A percentile compares a stretch with the other conserved stretches of the same genome.
Evolutionary conservation across 768 basidiomycete genomes (phyloP).

Genomic region (Psilocybe tampanensis): DNA sequence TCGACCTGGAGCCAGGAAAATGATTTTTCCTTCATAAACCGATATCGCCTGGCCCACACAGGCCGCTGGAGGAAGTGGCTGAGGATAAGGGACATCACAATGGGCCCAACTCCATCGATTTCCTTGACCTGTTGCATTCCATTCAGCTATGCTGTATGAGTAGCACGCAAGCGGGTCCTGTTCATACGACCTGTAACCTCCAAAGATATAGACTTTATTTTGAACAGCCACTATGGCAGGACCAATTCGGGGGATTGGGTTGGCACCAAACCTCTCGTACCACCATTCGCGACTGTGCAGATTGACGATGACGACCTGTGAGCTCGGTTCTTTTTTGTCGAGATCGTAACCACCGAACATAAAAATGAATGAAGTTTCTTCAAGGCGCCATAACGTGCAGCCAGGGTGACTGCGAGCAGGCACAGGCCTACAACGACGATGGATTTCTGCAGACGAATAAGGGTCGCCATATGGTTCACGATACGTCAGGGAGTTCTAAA

Average conservation of each 20-base stretch:
- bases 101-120: constrained; percentile 23
- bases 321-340: constrained; percentile 2
- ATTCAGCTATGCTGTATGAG: constrained; percentile 24
- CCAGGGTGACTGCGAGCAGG: constrained; percentile 23
- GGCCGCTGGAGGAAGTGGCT: constrained; percentile 10
- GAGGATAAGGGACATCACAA: constrained; percentile 18
- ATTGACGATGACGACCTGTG: constrained; percentile 22
- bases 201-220: constrained; percentile 27
- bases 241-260: constrained; percentile 15
- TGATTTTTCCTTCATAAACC: constrained; percentile 26
- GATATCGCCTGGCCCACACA: constrained; percentile 16
- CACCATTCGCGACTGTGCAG: constrained; percentile 24
- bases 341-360: constrained; percentile 30
- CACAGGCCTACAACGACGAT: constrained; percentile 4
- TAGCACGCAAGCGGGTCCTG: constrained; percentile 3
- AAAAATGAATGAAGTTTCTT: constrained; percentile 21
- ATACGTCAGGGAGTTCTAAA: constrained; percentile 13
- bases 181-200: constrained; percentile 18
- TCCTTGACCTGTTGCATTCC: not conserved
- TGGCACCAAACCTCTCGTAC: constrained; percentile 7
- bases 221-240: constrained; percentile 25
- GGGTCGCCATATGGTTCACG: constrained; percentile 15
- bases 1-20: constrained; percentile 24
- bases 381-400: constrained; percentile 16
- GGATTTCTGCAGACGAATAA: constrained; percentile 8